phyloP scores from a whole-genome alignment of 768 basidiomycete species.

The Tricholomella constricta region DNA sequence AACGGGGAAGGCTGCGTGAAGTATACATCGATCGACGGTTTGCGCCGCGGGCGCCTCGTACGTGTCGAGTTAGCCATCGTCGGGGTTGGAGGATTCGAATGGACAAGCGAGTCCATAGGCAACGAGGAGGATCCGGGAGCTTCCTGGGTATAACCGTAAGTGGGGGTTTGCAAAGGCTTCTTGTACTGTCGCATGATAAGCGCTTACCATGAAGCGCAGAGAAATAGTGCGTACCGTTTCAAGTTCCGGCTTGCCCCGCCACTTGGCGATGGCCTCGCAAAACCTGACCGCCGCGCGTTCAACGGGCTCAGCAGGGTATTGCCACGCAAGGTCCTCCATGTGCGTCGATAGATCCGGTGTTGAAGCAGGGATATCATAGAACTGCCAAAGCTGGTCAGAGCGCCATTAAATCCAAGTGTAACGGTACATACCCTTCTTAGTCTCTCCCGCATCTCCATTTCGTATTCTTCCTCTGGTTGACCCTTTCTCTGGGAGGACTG shows the following conservation, averaged over 20 bases:
- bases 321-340: constrained; percentile 77
- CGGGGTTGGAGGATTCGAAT: constrained; percentile 70
- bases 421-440: constrained; percentile 59
- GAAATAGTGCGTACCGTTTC: constrained; percentile 56
- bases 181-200: constrained; percentile 51
- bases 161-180: constrained; percentile 40
- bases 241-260: constrained; percentile 85
- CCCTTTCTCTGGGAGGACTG: constrained; percentile 39
- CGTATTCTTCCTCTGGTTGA: constrained; percentile 70
- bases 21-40: constrained; percentile 50
- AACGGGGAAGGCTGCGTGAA: constrained; percentile 35
- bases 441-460: constrained; percentile 72
- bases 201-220: constrained; percentile 22
- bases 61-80: constrained; percentile 28
- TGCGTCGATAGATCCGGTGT: constrained; percentile 79
- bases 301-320: constrained; percentile 79
- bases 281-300: constrained; percentile 78
- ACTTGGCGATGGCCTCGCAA: constrained; percentile 78
- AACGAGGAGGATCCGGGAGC: constrained; percentile 42
- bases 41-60: constrained; percentile 22
- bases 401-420: background rate
- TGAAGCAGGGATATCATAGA: constrained; percentile 70
- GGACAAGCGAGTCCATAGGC: constrained; percentile 67
- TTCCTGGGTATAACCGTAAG: constrained; percentile 23
- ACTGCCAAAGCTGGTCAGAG: constrained; percentile 43